phyloP scores from a whole-genome alignment of 768 basidiomycete genomes.

The Leccinum uliginosum region DNA sequence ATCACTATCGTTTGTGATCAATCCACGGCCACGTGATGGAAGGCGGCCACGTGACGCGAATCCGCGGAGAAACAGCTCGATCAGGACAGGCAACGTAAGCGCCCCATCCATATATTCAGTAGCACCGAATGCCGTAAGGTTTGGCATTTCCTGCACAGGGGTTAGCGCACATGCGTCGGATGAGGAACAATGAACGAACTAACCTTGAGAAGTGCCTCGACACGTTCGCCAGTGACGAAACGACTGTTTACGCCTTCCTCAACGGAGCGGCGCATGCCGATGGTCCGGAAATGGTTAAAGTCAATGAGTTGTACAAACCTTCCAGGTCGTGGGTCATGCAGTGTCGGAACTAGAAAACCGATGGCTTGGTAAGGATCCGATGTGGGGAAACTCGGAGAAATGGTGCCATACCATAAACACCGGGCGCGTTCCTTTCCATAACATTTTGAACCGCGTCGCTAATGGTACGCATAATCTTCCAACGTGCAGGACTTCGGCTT shows the following conservation, averaged over 20 bases:
- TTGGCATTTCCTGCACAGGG: slow-evolving; percentile 73
- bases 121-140: slow-evolving; percentile 83
- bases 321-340: slow-evolving; percentile 69
- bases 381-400: neutral
- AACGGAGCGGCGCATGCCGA: slow-evolving; percentile 90
- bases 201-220: slow-evolving; percentile 76
- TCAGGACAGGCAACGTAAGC: slow-evolving; percentile 77
- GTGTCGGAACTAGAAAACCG: slow-evolving; percentile 51
- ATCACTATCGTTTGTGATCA: slow-evolving; percentile 48
- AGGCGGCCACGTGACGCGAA: slow-evolving; percentile 62
- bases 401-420: slow-evolving; percentile 60
- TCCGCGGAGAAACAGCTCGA: slow-evolving; percentile 88
- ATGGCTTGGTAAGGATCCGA: slow-evolving; percentile 1
- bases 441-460: slow-evolving; percentile 74
- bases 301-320: slow-evolving; percentile 83
- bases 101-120: slow-evolving; percentile 99
- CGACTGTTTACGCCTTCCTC: slow-evolving; percentile 86
- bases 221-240: slow-evolving; percentile 88
- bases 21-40: slow-evolving; percentile 59
- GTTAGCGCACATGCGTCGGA: slow-evolving; percentile 1
- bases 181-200: slow-evolving; percentile 15
- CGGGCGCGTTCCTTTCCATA: slow-evolving; percentile 57
- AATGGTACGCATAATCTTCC: slow-evolving; percentile 78
- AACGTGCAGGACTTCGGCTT: slow-evolving; percentile 78
- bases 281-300: slow-evolving; percentile 96